Percentiles rank a stretch among this genome's conserved stretches.
Conservation (phyloP, 306 rosid species). For the Mucuna pruriens region DNA sequence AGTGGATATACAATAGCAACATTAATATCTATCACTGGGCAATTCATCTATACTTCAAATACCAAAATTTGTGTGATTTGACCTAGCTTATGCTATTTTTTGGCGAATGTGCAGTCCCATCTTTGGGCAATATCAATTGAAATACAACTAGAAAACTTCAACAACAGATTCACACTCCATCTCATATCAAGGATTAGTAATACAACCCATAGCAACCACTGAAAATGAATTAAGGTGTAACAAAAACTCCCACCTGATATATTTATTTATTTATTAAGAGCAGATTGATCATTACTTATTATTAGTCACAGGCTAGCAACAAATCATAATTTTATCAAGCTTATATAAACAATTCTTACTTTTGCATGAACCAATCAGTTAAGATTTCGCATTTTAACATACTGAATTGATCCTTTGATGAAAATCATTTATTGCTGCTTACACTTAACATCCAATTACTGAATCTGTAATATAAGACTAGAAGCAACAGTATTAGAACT, state of each 20-base stretch:
- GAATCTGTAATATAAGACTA: too few species aligned
- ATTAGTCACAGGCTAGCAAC: background rate
- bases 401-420: too few species aligned
- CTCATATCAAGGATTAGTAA: too few species aligned
- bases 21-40: constrained; percentile 61
- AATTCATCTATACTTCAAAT: constrained; percentile 84
- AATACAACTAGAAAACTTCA: too few species aligned
- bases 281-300: background rate
- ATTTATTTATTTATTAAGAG: background rate
- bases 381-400: too few species aligned
- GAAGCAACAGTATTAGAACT: too few species aligned
- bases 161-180: too few species aligned
- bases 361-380: background rate
- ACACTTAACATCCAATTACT: too few species aligned
- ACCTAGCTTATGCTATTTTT: constrained; percentile 78
- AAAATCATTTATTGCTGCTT: too few species aligned
- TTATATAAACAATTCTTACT: background rate
- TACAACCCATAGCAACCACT: too few species aligned
- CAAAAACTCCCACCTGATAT: too few species aligned
- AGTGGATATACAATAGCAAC: constrained; percentile 66
- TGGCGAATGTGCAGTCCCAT: constrained; percentile 74
- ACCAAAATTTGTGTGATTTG: constrained; percentile 78
- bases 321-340: background rate
- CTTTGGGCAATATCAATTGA: constrained; percentile 79
- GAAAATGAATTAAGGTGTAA: too few species aligned